Percentiles rank a stretch among this genome's conserved stretches.
These are phyloP conservation scores for Globisporangium spinosum DNA, from an alignment of 352 stramenopile species.

Conservation along the genomic window DNA sequence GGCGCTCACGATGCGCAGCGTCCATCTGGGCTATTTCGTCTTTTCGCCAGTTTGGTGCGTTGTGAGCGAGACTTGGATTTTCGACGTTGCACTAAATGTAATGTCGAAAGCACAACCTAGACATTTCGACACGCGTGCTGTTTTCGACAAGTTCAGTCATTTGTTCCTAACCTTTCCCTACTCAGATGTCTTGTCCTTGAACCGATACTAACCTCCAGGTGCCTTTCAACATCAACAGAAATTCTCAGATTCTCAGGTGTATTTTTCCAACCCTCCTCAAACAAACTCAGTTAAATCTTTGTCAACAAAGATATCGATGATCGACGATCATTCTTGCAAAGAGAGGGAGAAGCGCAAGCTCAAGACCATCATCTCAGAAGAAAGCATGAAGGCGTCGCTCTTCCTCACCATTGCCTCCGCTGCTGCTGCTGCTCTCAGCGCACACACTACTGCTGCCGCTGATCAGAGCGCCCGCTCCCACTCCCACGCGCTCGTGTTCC, in stretches of 20 bases:
- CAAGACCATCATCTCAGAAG: background rate
- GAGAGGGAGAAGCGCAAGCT: background rate
- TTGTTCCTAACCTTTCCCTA: too few species aligned
- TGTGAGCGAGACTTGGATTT: background rate
- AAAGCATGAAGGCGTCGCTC: constrained; percentile 5
- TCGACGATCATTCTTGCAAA: background rate
- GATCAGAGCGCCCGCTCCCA: constrained; percentile 8
- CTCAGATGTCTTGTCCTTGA: too few species aligned
- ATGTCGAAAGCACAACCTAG: too few species aligned
- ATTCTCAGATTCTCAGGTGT: too few species aligned
- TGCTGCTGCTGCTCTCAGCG: background rate
- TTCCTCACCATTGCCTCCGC: background rate
- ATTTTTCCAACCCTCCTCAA: too few species aligned
- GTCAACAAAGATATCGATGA: too few species aligned
- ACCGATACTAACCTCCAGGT: too few species aligned
- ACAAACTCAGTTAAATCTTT: too few species aligned
- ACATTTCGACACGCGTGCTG: background rate
- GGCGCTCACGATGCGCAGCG: constrained; percentile 39
- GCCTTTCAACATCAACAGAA: too few species aligned
- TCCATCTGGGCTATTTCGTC: constrained; percentile 29
- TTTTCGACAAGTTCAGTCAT: too few species aligned
- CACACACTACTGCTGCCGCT: background rate
- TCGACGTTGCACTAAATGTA: background rate
- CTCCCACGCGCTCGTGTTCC: constrained; percentile 29
- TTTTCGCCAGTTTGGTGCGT: background rate